Conservation (phyloP, 345 rosid species). For the Geranium brycei region DNA sequence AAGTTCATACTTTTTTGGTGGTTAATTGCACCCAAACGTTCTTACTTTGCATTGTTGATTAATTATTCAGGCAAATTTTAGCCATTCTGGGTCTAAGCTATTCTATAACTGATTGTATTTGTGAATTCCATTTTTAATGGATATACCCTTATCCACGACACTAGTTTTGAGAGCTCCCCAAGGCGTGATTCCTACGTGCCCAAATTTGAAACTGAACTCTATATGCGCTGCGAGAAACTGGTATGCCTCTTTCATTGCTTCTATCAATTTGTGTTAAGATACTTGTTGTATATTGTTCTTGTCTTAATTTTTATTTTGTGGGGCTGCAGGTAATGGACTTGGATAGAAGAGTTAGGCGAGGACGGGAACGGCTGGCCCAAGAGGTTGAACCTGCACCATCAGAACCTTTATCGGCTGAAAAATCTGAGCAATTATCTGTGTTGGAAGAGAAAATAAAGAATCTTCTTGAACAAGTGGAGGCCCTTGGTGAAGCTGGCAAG, state of each 20-base stretch:
- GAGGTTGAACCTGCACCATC: constrained; percentile 73
- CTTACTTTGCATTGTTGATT: background rate
- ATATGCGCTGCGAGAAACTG: constrained; percentile 84
- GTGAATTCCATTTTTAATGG: background rate
- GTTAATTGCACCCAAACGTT: background rate
- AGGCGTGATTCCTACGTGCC: constrained; percentile 57
- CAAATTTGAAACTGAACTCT: constrained; percentile 90
- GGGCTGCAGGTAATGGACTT: constrained; percentile 67
- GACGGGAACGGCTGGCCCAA: constrained; percentile 88
- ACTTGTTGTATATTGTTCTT: background rate
- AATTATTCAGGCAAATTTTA: no score
- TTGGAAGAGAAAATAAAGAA: constrained; percentile 90
- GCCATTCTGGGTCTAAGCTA: background rate
- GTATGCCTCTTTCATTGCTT: constrained; percentile 24
- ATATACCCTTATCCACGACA: constrained; percentile 10
- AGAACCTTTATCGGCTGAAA: constrained; percentile 65
- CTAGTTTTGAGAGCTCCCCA: constrained; percentile 81
- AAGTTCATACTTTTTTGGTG: background rate
- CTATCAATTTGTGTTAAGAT: background rate
- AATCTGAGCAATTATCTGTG: constrained; percentile 69
- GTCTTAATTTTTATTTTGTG: background rate
- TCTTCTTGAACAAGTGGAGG: constrained; percentile 86
- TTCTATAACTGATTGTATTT: background rate
- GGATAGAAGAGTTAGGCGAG: constrained; percentile 94
- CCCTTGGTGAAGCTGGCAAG: constrained; percentile 96